Conservation (phyloP, 768 basidiomycete species). For the Panellus pusillus region DNA sequence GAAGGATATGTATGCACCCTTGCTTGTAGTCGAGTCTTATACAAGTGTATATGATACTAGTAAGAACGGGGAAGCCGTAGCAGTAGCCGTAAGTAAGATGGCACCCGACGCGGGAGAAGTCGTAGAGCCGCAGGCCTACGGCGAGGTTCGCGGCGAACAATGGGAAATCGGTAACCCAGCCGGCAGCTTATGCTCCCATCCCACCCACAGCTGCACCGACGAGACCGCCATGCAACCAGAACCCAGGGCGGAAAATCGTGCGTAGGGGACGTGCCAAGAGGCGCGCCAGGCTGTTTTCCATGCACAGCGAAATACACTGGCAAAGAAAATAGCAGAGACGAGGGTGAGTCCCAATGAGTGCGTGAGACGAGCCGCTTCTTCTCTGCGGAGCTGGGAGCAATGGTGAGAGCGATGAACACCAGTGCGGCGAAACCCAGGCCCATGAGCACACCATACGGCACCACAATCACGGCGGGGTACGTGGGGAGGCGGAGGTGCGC, state of each 20-base stretch:
- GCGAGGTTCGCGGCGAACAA: slow-evolving; percentile 16
- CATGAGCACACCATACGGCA: slow-evolving; percentile 21
- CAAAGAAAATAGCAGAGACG: slow-evolving; percentile 15
- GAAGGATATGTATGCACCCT: too few relatives aligned
- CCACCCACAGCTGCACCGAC: slow-evolving; percentile 16
- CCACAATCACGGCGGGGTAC: slow-evolving; percentile 13
- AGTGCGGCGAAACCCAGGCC: slow-evolving; percentile 20
- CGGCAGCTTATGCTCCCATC: neutral
- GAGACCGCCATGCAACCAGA: slow-evolving; percentile 24
- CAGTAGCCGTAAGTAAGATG: slow-evolving; percentile 25
- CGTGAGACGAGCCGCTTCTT: slow-evolving; percentile 7
- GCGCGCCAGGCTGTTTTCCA: slow-evolving; percentile 17
- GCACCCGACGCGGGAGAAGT: slow-evolving; percentile 22
- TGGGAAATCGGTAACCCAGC: slow-evolving; percentile 10
- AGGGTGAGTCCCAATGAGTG: slow-evolving; percentile 16
- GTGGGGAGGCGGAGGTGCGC: slow-evolving; percentile 16
- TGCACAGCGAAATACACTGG: slow-evolving; percentile 16
- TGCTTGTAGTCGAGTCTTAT: too few relatives aligned
- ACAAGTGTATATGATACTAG: too few relatives aligned
- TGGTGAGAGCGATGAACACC: slow-evolving; percentile 17
- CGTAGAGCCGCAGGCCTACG: slow-evolving; percentile 23
- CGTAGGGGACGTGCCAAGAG: slow-evolving; percentile 14
- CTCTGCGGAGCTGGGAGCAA: slow-evolving; percentile 8
- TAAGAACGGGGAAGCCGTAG: slow-evolving; percentile 20
- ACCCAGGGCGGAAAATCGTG: slow-evolving; percentile 21